Evolutionary conservation across 768 basidiomycete species (phyloP).

Genomic region (Cystoderma amianthinum): DNA sequence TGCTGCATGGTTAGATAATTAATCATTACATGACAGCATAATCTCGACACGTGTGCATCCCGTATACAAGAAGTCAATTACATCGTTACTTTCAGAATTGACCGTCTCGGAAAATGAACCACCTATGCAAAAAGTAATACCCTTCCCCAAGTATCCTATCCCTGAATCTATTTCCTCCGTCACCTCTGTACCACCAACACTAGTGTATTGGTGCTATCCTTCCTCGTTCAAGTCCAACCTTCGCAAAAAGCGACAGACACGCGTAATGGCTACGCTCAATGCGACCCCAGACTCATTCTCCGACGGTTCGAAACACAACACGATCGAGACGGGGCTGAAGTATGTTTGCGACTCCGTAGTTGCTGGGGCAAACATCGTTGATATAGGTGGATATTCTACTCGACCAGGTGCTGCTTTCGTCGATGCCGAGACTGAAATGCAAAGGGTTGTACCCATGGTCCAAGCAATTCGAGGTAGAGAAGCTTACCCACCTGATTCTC

Average conservation of each 20-base stretch:
- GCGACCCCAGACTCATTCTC: conserved; percentile 96
- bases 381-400: conserved; percentile 93
- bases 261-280: conserved; percentile 90
- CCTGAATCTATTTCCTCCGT: conserved; percentile 6
- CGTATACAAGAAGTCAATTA: conserved; percentile 34
- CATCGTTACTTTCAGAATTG: conserved; percentile 36
- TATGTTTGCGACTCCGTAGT: conserved; percentile 43
- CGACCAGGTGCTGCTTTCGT: conserved; percentile 74
- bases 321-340: conserved; percentile 42
- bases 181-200: conserved; percentile 34
- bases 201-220: conserved; percentile 44
- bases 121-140: conserved; percentile 67
- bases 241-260: conserved; percentile 33
- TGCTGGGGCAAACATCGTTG: conserved; percentile 71
- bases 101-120: conserved; percentile 21
- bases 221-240: conserved; percentile 4
- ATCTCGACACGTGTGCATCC: conserved; percentile 75
- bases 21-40: conserved; percentile 44
- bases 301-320: conserved; percentile 63
- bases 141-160: conserved; percentile 56
- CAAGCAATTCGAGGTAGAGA: conserved; percentile 36
- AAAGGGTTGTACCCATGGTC: conserved; percentile 70
- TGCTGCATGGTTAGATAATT: not conserved
- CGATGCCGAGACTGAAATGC: conserved; percentile 58
- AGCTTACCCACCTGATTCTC: not conserved